Percentiles rank a stretch among this genome's conserved stretches.
Conservation (phyloP, 1,284 basidiomycete species). For the Moesziomyces sp. region DNA sequence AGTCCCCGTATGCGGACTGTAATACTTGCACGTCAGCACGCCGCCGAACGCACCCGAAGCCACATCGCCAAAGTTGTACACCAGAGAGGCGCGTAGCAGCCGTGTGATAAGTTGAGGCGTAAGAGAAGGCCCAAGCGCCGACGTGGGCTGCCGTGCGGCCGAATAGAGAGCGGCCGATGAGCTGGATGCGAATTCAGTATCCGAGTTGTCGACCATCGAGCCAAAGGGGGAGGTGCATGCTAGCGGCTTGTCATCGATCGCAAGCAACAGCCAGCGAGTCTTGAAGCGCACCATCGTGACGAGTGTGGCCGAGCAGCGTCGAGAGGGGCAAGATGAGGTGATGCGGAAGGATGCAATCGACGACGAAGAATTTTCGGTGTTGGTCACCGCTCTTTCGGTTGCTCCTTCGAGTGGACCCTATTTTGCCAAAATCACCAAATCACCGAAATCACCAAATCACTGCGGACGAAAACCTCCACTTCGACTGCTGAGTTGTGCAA, state of each 20-base stretch:
- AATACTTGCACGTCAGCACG: conserved; percentile 47
- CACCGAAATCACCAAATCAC: too few species aligned
- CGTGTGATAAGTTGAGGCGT: conserved; percentile 39
- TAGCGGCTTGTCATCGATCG: conserved; percentile 34
- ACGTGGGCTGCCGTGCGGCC: too few species aligned
- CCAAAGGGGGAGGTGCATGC: conserved; percentile 13
- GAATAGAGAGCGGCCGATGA: conserved; percentile 9
- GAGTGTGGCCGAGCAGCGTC: neutral
- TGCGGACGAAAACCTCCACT: too few species aligned
- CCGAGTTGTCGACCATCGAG: conserved; percentile 2
- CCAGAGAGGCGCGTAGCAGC: conserved; percentile 37
- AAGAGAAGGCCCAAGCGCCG: conserved; percentile 3
- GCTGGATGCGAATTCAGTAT: conserved; percentile 1
- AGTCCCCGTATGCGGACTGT: conserved; percentile 44
- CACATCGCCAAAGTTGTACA: conserved; percentile 48
- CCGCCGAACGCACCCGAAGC: conserved; percentile 43
- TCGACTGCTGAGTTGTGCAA: conserved; percentile 12
- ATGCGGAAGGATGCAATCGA: neutral
- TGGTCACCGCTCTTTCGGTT: too few species aligned
- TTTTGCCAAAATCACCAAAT: too few species aligned
- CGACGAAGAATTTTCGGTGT: too few species aligned
- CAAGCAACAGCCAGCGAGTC: conserved; percentile 49
- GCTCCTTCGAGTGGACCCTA: too few species aligned
- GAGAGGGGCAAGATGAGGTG: neutral
- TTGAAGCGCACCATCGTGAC: conserved; percentile 49